Evolutionary conservation across 1,139 yeast genomes (phyloP).

Genomic region (Scheffersomyces lignicola): DNA sequence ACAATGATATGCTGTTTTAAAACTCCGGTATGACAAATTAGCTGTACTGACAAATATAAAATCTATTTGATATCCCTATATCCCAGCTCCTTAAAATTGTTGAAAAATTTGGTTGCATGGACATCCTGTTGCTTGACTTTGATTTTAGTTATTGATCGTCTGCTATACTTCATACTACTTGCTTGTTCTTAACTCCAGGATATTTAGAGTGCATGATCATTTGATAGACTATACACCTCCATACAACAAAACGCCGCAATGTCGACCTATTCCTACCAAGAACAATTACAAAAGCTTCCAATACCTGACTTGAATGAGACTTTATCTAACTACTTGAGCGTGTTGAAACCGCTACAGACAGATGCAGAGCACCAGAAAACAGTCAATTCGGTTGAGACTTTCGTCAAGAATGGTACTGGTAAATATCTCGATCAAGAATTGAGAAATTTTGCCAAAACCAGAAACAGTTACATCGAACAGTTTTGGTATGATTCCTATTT

Average conservation of each 20-base stretch:
- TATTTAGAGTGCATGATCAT: too few relatives aligned
- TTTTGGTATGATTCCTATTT: conserved; percentile 92
- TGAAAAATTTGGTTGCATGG: too few relatives aligned
- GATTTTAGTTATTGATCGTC: too few relatives aligned
- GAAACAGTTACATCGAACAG: conserved; percentile 84
- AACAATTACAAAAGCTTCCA: conserved; percentile 62
- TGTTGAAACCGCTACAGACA: conserved; percentile 74
- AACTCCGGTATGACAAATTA: too few relatives aligned
- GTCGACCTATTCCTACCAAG: conserved; percentile 59
- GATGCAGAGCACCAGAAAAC: conserved; percentile 67
- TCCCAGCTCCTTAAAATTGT: too few relatives aligned
- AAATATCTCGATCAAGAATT: conserved; percentile 64
- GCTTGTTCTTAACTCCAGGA: too few relatives aligned
- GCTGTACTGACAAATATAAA: too few relatives aligned
- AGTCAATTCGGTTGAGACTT: conserved; percentile 55
- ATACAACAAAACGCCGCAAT: conserved; percentile 4
- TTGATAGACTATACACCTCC: background rate
- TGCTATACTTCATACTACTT: too few relatives aligned
- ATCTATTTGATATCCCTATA: too few relatives aligned
- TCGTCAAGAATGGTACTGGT: conserved; percentile 57
- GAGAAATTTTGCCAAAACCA: conserved; percentile 57
- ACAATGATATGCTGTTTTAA: too few relatives aligned
- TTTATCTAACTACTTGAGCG: conserved; percentile 60
- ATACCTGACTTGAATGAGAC: conserved; percentile 74
- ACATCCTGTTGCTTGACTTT: too few relatives aligned